Evolutionary conservation across 768 basidiomycete species (phyloP), one percentile per base, ranked within the genome.

Genomic region (Rhodotorula babjevae): DNA sequence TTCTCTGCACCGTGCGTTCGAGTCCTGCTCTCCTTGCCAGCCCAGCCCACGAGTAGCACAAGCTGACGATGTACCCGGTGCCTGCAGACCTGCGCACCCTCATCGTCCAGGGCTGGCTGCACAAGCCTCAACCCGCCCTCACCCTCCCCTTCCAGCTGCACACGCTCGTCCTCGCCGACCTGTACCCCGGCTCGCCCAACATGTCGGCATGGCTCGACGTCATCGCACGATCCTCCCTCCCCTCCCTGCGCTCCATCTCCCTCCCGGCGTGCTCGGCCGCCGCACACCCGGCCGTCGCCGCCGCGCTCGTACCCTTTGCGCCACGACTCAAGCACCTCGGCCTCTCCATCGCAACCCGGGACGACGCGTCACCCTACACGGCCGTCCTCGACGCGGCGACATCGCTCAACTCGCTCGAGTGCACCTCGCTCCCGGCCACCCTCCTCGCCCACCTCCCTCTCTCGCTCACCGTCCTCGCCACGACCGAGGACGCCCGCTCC

Each of bases 321-420:
- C 58, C 66, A 0, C 55, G 40, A 25, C 63, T 72, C 18, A 10
- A 5, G 0, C 71, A 72, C 46, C n/a, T 68, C 46, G 71, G 71
- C 25, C 63, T 72, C 46, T 53, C 42, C 5, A 29, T 64, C 50
- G 36, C 19, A 0, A 3, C 25, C 0, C 0, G 33, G 2, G 49
- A 44, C 42, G 56, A 63, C 40, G 7, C 61, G 1, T 9, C 47
- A 0, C 55, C 61, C 19, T 72, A 67, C 50, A 21, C 46, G 4
- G 50, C 42, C 29, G 18, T 65, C 36, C 16, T 72, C 59, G 49
- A 47, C n/a, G n/a, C 66, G 1, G 50, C 58, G 4, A 40, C 33
- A 2, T 2, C 46, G 21, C 57, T 72, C 40, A 9, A 47, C 33
- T 72, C 71, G 15, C n/a, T 72, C 71, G 71, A 72, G 46, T 72